These are phyloP conservation scores for Melastoma candidum DNA, from an alignment of 441 rosid species.

Conservation along the genomic window DNA sequence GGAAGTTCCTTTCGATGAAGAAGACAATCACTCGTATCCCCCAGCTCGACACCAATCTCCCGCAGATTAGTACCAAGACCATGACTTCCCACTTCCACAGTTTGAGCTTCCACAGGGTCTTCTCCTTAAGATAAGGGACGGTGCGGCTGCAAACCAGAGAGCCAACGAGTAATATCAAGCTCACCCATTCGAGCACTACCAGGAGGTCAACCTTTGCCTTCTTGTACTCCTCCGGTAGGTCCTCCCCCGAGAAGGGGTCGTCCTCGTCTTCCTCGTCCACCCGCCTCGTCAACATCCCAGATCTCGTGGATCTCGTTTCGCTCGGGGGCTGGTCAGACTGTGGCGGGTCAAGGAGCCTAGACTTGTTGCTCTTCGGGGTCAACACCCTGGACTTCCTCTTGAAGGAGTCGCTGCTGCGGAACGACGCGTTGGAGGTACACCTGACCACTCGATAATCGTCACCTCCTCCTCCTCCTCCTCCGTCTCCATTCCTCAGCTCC, in stretches of 20 bases:
- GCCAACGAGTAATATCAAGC: conserved; percentile 7
- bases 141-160: conserved; percentile 8
- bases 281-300: conserved; percentile 4
- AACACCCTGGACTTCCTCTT: conserved; percentile 6
- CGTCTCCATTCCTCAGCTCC: conserved; percentile 21
- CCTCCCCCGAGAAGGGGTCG: conserved; percentile 12
- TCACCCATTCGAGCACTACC: conserved; percentile 7
- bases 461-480: conserved; percentile 2
- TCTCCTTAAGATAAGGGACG: conserved; percentile 3
- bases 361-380: conserved; percentile 5
- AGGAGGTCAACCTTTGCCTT: conserved; percentile 1
- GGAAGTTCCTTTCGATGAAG: conserved; percentile 15
- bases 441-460: neutral
- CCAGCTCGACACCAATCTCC: conserved; percentile 18
- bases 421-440: neutral
- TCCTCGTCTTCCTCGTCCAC: conserved; percentile 12
- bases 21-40: conserved; percentile 11
- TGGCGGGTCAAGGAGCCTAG: conserved; percentile 15
- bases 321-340: neutral
- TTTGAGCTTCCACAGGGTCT: conserved; percentile 8
- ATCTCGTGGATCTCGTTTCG: conserved; percentile 1
- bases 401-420: conserved; percentile 13
- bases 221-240: conserved; percentile 12
- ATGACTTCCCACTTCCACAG: conserved; percentile 17
- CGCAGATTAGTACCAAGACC: conserved; percentile 17